Percentiles rank a stretch among this genome's conserved stretches.
Evolutionary conservation across 2,329 filamentous ascomycete species (phyloP).

Genomic region (Arthroderma sp.): DNA sequence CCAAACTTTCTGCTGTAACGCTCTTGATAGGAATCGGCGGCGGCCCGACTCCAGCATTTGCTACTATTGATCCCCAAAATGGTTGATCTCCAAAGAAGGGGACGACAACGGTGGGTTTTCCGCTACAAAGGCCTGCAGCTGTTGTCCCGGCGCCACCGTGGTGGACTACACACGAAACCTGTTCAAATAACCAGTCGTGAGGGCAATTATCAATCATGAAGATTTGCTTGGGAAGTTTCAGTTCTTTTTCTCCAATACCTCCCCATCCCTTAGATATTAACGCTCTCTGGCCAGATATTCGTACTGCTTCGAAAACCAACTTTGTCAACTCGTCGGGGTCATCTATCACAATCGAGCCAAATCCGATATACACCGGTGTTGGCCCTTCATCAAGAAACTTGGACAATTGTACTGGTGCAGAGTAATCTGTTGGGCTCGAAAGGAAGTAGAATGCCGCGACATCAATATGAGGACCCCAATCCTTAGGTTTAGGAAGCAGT

Average conservation of each 20-base stretch:
- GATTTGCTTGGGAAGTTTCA: conserved; percentile 60
- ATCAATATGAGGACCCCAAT: conserved; percentile 61
- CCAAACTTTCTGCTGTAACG: conserved; percentile 54
- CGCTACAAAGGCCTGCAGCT: conserved; percentile 69
- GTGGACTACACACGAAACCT: conserved; percentile 70
- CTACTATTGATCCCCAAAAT: conserved; percentile 71
- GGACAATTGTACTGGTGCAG: conserved; percentile 52
- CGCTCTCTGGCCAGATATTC: conserved; percentile 57
- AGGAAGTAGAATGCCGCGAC: conserved; percentile 70
- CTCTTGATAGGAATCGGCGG: conserved; percentile 56
- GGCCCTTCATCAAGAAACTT: conserved; percentile 56
- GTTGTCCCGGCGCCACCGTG: conserved; percentile 83
- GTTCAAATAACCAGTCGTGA: conserved; percentile 80
- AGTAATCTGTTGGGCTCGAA: conserved; percentile 53
- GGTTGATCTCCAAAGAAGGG: conserved; percentile 81
- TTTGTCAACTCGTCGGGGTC: conserved; percentile 59
- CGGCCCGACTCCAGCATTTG: conserved; percentile 59
- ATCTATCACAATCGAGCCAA: conserved; percentile 71
- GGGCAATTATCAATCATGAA: conserved; percentile 77
- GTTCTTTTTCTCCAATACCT: conserved; percentile 60
- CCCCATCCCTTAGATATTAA: conserved; percentile 84
- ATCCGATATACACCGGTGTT: conserved; percentile 69
- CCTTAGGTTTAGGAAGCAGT: conserved; percentile 63
- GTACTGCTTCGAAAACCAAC: conserved; percentile 60
- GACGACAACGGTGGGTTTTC: conserved; percentile 68